These are phyloP conservation scores for Geotrichum fermentans DNA, from an alignment of 1,139 yeast genomes.

Conservation along the genomic window DNA sequence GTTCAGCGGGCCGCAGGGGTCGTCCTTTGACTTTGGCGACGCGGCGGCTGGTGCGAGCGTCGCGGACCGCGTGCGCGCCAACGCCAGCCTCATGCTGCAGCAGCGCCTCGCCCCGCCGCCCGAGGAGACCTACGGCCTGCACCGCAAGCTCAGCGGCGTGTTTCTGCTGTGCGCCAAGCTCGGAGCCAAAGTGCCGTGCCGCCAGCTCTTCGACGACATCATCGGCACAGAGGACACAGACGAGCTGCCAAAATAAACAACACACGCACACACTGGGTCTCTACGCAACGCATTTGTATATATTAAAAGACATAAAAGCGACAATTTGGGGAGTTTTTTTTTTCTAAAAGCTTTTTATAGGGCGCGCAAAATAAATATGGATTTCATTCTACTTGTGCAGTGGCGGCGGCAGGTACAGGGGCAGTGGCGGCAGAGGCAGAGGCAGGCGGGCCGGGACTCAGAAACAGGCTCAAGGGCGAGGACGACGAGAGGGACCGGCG, in stretches of 20 bases:
- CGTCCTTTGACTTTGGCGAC: constrained; percentile 61
- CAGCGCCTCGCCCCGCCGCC: constrained; percentile 97
- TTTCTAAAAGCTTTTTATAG: neutral
- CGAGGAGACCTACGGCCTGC: constrained; percentile 92
- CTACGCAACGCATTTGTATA: neutral
- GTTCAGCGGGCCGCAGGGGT: constrained; percentile 50
- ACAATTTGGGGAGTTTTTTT: neutral
- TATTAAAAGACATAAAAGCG: neutral
- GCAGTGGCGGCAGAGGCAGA: neutral
- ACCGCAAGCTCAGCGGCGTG: constrained; percentile 91
- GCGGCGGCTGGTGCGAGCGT: constrained; percentile 62
- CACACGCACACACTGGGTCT: neutral
- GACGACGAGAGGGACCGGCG: constrained; percentile 4
- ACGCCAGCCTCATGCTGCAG: constrained; percentile 80
- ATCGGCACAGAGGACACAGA: constrained; percentile 42
- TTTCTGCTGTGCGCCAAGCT: constrained; percentile 83
- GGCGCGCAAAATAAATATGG: too few relatives aligned
- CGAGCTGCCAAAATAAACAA: neutral
- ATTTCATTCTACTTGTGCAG: too few relatives aligned
- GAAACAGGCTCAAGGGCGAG: constrained; percentile 7
- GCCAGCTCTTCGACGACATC: constrained; percentile 67
- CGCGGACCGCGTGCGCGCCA: constrained; percentile 83
- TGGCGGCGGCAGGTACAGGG: neutral
- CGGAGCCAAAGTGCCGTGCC: constrained; percentile 79
- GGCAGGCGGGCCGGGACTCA: constrained; percentile 3